Conservation (phyloP, 805 yeast species). For the Saccharomycopsis javanensis region DNA sequence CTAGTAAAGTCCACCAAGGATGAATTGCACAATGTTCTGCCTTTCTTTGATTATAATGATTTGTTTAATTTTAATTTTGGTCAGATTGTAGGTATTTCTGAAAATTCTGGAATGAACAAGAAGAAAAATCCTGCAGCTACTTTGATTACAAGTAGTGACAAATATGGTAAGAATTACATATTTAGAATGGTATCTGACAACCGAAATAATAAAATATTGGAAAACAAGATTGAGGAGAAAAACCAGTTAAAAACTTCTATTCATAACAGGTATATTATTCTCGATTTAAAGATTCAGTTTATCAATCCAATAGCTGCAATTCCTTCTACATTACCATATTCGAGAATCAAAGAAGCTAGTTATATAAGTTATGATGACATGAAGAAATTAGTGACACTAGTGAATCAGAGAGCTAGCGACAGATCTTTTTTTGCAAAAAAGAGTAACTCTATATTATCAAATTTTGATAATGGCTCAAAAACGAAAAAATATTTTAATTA, state of each 20-base stretch:
- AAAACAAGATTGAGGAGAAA: neutral
- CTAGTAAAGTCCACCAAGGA: constrained; percentile 1
- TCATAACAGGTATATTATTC: constrained; percentile 43
- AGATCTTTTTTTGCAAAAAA: constrained; percentile 15
- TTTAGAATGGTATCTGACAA: neutral
- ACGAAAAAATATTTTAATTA: neutral
- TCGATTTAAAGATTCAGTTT: constrained; percentile 58
- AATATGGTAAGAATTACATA: constrained; percentile 1
- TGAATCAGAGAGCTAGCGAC: constrained; percentile 35
- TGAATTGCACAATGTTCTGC: constrained; percentile 4
- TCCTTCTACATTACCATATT: constrained; percentile 20
- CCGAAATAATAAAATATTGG: neutral
- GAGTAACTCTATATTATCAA: constrained; percentile 7
- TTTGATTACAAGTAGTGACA: neutral
- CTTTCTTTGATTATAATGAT: constrained; percentile 8
- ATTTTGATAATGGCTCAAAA: neutral
- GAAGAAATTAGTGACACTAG: constrained; percentile 49
- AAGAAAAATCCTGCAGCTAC: neutral
- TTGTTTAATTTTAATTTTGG: constrained; percentile 7
- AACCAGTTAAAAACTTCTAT: constrained; percentile 1
- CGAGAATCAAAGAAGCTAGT: constrained; percentile 37
- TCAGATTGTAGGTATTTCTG: neutral
- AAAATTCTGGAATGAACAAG: neutral
- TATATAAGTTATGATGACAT: constrained; percentile 51
- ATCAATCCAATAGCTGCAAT: constrained; percentile 29